These are phyloP conservation scores for Polytrichum formosum DNA, from an alignment of 225 moss, liverwort and hornwort genomes.

Conservation along the genomic window DNA sequence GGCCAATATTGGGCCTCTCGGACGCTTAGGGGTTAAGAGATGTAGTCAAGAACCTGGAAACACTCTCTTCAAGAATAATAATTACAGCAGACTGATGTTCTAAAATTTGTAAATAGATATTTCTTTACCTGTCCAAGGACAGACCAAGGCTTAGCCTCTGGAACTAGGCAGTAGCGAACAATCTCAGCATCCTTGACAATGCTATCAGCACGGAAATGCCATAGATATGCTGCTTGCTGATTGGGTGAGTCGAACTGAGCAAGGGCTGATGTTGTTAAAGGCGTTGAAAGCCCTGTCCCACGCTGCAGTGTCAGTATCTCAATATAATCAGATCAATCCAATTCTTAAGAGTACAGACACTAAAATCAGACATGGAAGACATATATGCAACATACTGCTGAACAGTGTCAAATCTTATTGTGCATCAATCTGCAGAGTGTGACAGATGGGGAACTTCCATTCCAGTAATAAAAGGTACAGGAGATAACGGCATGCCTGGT, in stretches of 20 bases:
- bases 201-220: conserved; percentile 92
- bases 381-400: neutral
- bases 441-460: neutral
- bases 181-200: conserved; percentile 91
- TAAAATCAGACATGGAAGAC: neutral
- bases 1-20: too few relatives aligned
- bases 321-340: conserved; percentile 1
- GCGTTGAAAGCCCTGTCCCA: conserved; percentile 94
- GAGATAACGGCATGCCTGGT: conserved; percentile 57
- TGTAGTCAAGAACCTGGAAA: too few relatives aligned
- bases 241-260: conserved; percentile 77
- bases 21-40: neutral
- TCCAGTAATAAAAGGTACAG: conserved; percentile 1
- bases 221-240: conserved; percentile 81
- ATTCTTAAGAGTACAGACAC: too few relatives aligned
- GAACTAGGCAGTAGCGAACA: conserved; percentile 67
- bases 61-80: too few relatives aligned
- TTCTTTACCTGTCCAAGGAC: conserved; percentile 78
- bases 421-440: neutral
- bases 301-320: conserved; percentile 46
- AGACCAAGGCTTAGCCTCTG: conserved; percentile 72
- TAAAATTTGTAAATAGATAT: too few relatives aligned
- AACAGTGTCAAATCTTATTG: too few relatives aligned
- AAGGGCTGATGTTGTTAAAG: conserved; percentile 73
- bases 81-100: too few relatives aligned